Conservation (phyloP, 768 basidiomycete species). For the Lactarius hatsudake region DNA sequence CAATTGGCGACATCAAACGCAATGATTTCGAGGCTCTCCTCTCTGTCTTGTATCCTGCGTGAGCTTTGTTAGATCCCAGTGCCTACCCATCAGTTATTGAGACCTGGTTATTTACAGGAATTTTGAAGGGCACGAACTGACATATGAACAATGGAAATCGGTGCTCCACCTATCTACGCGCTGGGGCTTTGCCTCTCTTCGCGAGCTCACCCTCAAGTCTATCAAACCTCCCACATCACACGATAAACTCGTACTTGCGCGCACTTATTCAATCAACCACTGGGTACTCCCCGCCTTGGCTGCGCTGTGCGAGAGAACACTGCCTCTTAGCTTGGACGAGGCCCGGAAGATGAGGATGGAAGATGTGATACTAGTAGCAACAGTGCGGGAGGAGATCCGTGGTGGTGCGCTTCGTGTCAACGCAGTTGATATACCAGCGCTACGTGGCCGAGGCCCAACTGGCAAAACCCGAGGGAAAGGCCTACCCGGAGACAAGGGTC, state of each 20-base stretch:
- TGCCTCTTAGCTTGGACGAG: constrained; percentile 11
- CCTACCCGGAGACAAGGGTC: too few species aligned
- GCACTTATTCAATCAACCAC: constrained; percentile 4
- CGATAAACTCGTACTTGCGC: constrained; percentile 14
- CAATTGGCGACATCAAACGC: constrained; percentile 12
- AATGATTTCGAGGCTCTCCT: constrained; percentile 27
- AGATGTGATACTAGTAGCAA: constrained; percentile 16
- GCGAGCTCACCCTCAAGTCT: constrained; percentile 2
- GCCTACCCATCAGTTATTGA: background rate
- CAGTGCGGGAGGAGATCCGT: constrained; percentile 22
- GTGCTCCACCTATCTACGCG: constrained; percentile 31
- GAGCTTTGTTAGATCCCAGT: background rate
- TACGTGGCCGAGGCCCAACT: too few species aligned
- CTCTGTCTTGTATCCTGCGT: constrained; percentile 27
- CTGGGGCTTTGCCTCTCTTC: constrained; percentile 35
- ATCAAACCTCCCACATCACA: constrained; percentile 12
- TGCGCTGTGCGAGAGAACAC: constrained; percentile 10
- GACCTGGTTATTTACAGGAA: background rate
- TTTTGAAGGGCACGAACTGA: constrained; percentile 7
- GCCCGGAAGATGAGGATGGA: constrained; percentile 10
- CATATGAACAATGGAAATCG: constrained; percentile 32
- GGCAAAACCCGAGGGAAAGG: too few species aligned
- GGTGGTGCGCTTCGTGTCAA: background rate
- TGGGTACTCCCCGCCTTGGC: constrained; percentile 17
- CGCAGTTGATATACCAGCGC: background rate